phyloP scores from a whole-genome alignment of 1,284 basidiomycete species.

The Phylloboletellus chloephorus region DNA sequence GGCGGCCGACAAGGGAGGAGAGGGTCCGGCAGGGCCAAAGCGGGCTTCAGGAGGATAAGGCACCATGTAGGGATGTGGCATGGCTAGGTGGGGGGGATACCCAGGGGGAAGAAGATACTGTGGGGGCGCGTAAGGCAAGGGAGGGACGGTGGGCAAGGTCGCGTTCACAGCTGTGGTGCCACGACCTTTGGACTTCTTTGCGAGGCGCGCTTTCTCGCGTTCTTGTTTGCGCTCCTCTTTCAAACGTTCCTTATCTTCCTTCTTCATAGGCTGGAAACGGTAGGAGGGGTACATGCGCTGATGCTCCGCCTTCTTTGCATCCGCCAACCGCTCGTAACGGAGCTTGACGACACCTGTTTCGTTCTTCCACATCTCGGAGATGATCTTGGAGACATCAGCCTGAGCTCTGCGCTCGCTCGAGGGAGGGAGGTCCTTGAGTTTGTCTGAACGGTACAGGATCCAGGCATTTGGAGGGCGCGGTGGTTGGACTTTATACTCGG shows the following conservation, averaged over 20 bases:
- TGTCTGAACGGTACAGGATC: constrained; percentile 84
- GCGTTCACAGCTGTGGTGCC: constrained; percentile 8
- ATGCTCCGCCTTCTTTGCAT: constrained; percentile 66
- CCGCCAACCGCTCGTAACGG: constrained; percentile 68
- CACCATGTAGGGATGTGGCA: constrained; percentile 17
- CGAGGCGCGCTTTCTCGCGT: constrained; percentile 33
- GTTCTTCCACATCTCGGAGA: constrained; percentile 66
- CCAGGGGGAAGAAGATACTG: constrained; percentile 3
- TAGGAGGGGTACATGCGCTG: constrained; percentile 62
- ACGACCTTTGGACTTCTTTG: constrained; percentile 25
- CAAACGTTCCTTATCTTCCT: constrained; percentile 52
- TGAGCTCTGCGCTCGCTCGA: constrained; percentile 48
- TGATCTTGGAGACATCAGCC: constrained; percentile 65
- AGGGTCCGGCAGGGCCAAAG: constrained; percentile 34
- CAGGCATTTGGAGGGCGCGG: constrained; percentile 85
- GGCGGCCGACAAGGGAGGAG: constrained; percentile 40
- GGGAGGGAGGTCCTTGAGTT: constrained; percentile 41
- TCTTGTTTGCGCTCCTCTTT: constrained; percentile 43
- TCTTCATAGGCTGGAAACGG: constrained; percentile 66
- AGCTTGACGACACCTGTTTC: constrained; percentile 49
- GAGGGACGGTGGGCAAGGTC: background rate
- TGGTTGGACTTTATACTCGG: constrained; percentile 32
- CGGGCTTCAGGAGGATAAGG: constrained; percentile 25
- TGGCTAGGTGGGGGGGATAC: constrained; percentile 1
- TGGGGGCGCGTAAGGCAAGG: constrained; percentile 4